Base-by-base conservation (phyloP, 106 monocot genomes). In the Acanthochlamys bracteata region DNA sequence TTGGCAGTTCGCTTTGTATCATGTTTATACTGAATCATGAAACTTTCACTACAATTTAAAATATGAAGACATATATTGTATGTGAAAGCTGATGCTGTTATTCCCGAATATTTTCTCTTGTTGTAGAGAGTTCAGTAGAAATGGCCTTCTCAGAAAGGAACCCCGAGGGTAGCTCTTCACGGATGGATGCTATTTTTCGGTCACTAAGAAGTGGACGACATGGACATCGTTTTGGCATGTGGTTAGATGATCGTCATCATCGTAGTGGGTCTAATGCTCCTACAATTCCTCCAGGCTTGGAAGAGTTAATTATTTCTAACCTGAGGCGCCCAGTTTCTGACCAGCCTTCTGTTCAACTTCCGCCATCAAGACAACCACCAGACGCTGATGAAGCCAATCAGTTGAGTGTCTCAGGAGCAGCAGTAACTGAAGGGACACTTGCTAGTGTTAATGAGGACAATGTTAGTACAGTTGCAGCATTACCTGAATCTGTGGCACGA, bases 191-290 rank as follows among this genome's bases (percentile, higher is more conserved):
- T 65, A 86, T 99, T 55, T 99, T 92, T 55, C 85, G 80, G 7
- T 83, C 92, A 25, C 27, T 92, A 55, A 79, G 88, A 26, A 79
- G 83, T 75, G 85, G 77, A 13, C 78, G 98, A 23, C 85, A 86
- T 64, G 83, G 88, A 2, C 83, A 89, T 79, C 92, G 92, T 53
- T 86, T 92, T 41, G 86, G 73, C 72, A 89, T 89, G 83, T 99
- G 98, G 98, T 68, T 92, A 43, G 98, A 99, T 79, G 81, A 89
- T 61, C 76, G 65, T 14, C 85, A 82, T 20, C 85, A 79, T 70
- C 85, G 83, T 53, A 59, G 75, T 53, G 79, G 71, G 15, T 84
- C 92, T 59, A 73, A 57, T 75, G 77, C 78, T 39, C 76, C 78
- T 63, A 23, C 83, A 21, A 73, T 85, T n/a, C 98, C 92, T 60